A percentile compares a stretch with the other conserved stretches of the same genome.
Evolutionary conservation across 2,329 filamentous ascomycete genomes (phyloP).

Genomic region (Botryotinia narcissicola): DNA sequence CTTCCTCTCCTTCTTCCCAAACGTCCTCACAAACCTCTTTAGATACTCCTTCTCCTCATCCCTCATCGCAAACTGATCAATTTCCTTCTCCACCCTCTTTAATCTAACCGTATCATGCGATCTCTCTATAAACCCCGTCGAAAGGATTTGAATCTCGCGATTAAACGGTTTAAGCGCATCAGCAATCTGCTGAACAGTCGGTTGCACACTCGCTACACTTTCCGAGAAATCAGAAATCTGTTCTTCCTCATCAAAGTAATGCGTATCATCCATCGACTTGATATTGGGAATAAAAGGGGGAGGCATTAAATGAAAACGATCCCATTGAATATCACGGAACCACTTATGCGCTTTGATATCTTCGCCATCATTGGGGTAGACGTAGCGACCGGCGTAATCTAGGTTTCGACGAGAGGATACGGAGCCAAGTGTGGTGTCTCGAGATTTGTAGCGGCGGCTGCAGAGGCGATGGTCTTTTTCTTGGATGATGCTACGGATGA

Average conservation of each 20-base stretch:
- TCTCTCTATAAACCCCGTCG: slow-evolving; percentile 35
- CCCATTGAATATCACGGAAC: slow-evolving; percentile 79
- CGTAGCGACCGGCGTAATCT: slow-evolving; percentile 56
- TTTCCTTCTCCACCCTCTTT: slow-evolving; percentile 38
- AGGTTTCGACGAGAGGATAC: slow-evolving; percentile 25
- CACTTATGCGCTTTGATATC: slow-evolving; percentile 89
- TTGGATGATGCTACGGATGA: slow-evolving; percentile 70
- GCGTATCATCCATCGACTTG: slow-evolving; percentile 66
- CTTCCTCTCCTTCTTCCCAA: slow-evolving; percentile 62
- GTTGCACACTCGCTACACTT: slow-evolving; percentile 36
- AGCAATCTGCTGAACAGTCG: slow-evolving; percentile 33
- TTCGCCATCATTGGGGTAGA: slow-evolving; percentile 79
- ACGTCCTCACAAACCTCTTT: slow-evolving; percentile 38
- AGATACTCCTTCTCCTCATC: slow-evolving; percentile 40
- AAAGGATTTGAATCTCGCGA: slow-evolving; percentile 38
- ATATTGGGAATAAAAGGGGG: slow-evolving; percentile 83
- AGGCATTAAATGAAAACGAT: slow-evolving; percentile 63
- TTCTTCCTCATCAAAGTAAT: slow-evolving; percentile 86
- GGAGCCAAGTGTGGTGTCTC: slow-evolving; percentile 47
- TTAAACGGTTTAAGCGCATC: slow-evolving; percentile 38
- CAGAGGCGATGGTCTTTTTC: slow-evolving; percentile 76
- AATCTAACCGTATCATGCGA: slow-evolving; percentile 36
- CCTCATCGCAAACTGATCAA: slow-evolving; percentile 36
- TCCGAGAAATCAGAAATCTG: slow-evolving; percentile 63
- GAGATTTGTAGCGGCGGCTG: slow-evolving; percentile 68